Evolutionary conservation across 2,329 filamentous ascomycete species (phyloP).

Genomic region (Aphanoascus verrucosus): DNA sequence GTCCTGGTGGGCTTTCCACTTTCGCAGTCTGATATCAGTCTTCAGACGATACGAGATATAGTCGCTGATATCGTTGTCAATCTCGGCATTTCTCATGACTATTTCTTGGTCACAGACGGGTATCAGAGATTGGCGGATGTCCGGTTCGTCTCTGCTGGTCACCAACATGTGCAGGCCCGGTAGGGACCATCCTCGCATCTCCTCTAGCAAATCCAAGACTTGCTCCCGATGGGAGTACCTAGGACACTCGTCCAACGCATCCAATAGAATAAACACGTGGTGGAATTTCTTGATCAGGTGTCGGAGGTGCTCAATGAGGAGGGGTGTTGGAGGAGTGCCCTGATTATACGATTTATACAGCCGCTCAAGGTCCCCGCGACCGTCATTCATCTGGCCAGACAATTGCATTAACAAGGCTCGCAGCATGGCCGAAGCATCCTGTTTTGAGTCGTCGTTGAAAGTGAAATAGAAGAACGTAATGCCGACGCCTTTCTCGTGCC

Average conservation of each 20-base stretch:
- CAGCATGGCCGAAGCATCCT: conserved; percentile 19
- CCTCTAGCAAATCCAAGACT: conserved; percentile 14
- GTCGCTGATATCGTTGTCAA: conserved; percentile 19
- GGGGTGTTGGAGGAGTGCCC: too few species aligned
- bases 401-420: conserved; percentile 23
- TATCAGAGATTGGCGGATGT: conserved; percentile 17
- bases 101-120: conserved; percentile 13
- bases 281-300: too few species aligned
- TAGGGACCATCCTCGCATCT: conserved; percentile 15
- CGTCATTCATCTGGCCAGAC: conserved; percentile 1
- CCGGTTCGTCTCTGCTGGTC: conserved; percentile 19
- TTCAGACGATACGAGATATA: conserved; percentile 17
- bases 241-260: too few species aligned
- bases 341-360: conserved; percentile 2
- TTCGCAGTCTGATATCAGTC: conserved; percentile 15
- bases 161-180: conserved; percentile 21
- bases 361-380: conserved; percentile 15
- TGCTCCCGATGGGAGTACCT: neutral
- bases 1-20: conserved; percentile 14
- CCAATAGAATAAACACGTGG: too few species aligned
- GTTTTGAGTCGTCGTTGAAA: conserved; percentile 23
- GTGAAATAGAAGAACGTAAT: conserved; percentile 24
- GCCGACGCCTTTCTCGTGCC: conserved; percentile 13
- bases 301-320: too few species aligned
- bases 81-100: conserved; percentile 14